Evolutionary conservation across 2,329 filamentous ascomycete species (phyloP), one percentile per base, ranked within the genome.

Genomic region (Penicillium hordei): DNA sequence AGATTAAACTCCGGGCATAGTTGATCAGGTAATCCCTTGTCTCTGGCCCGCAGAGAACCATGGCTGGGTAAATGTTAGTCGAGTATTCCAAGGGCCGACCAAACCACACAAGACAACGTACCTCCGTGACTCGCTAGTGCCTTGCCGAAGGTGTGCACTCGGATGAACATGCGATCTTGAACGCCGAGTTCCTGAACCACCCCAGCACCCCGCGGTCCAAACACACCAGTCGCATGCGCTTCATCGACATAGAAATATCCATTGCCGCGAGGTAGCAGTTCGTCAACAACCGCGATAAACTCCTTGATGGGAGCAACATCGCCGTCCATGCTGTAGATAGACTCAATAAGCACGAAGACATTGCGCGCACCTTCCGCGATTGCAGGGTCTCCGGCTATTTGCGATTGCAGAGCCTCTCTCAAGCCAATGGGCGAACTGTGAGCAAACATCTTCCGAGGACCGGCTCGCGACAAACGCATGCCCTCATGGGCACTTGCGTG

Each of bases 241-340:
- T 86, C 83, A 59, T 86, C 83, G 0, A 86, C 75, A 13, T 85
- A 70, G 33, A 86, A 77, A 60, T 83, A 78, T 3, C 74, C 78
- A 60, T 89, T 90, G 0, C 80, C 80, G 0, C 59, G 59, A 0
- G 86, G 84, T 0, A 91, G 73, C 0, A 82, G 66, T 1, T 75
- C 71, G 40, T 88, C 81, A 0, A 89, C 81, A 5, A 83, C 76
- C 0, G 79, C 71, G 1, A 89, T 79, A 19, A 93, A 83, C 6
- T 85, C 80, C 12, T 68, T 66, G 12, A 94, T 75, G 0, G 87
- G 88, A 0, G 84, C 84, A 19, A 90, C 75, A 63, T 93, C 89
- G 0, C 90, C 90, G 52, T 93, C 90, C 90, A 94, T 94, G 70
- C 89, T 92, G 71, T 94, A 93, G 0, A 91, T 78, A 0, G 82